Percentiles rank a stretch among this genome's conserved stretches.
These are phyloP conservation scores for Erodium chrysanthum DNA, from an alignment of 441 rosid genomes.

Conservation along the genomic window DNA sequence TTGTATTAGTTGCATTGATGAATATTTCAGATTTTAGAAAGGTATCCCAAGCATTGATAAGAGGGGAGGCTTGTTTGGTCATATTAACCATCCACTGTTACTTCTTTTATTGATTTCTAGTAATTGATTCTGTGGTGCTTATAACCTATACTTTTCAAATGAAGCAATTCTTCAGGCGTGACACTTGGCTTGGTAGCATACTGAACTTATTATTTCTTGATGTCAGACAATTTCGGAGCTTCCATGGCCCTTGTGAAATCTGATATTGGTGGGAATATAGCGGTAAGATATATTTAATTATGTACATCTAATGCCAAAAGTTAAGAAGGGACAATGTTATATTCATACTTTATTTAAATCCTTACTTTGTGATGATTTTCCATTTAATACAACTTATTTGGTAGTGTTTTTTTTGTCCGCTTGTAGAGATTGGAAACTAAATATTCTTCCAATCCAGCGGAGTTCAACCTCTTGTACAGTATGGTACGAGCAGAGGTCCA, in stretches of 20 bases:
- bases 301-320: not conserved
- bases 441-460: conserved; percentile 49
- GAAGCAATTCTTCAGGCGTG: not conserved
- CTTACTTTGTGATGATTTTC: not conserved
- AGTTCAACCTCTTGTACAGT: conserved; percentile 50
- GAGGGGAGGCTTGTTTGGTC: not conserved
- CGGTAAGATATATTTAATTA: conserved; percentile 32
- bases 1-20: too few species aligned
- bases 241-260: conserved; percentile 78
- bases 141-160: too few species aligned
- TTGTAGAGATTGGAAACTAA: conserved; percentile 71
- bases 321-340: not conserved
- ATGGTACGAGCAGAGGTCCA: conserved; percentile 69
- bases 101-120: not conserved
- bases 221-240: conserved; percentile 78
- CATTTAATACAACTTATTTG: not conserved
- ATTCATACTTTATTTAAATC: not conserved
- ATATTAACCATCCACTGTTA: not conserved
- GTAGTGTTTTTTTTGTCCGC: not conserved
- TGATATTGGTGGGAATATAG: conserved; percentile 77
- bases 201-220: conserved; percentile 9
- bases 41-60: not conserved
- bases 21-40: too few species aligned
- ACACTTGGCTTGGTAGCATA: not conserved
- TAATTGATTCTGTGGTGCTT: not conserved